These are phyloP conservation scores for Blastobotrys terrestris DNA, from an alignment of 805 yeast species.

Conservation along the genomic window DNA sequence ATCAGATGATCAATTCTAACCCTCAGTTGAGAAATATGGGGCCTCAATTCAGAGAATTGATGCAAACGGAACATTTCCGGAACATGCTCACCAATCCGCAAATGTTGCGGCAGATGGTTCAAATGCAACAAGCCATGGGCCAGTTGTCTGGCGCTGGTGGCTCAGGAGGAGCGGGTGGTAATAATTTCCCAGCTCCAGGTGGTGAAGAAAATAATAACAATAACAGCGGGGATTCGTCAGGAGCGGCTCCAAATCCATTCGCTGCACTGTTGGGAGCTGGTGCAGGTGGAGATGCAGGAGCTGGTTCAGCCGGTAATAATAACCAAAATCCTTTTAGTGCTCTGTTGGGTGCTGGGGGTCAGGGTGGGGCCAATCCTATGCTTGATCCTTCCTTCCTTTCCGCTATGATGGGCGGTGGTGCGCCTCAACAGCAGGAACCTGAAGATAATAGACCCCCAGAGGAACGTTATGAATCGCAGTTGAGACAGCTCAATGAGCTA, in stretches of 20 bases:
- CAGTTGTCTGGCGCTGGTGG: conserved; percentile 28
- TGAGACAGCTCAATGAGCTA: conserved; percentile 73
- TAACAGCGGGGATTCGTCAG: conserved; percentile 1
- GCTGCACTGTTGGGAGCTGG: conserved; percentile 12
- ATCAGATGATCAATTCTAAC: conserved; percentile 69
- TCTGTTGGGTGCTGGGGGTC: conserved; percentile 40
- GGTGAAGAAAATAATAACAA: conserved; percentile 3
- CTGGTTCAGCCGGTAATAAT: conserved; percentile 4
- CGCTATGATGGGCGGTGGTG: conserved; percentile 13
- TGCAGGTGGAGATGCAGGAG: conserved; percentile 8
- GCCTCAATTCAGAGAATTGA: conserved; percentile 78
- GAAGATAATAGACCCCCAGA: conserved; percentile 71
- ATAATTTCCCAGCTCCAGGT: conserved; percentile 18
- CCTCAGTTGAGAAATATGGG: conserved; percentile 81
- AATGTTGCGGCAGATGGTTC: conserved; percentile 42
- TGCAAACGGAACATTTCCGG: conserved; percentile 79
- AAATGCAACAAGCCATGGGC: conserved; percentile 49
- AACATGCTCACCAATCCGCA: conserved; percentile 79
- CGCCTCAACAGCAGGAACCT: conserved; percentile 34
- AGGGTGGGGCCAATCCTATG: conserved; percentile 15
- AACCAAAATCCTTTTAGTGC: conserved; percentile 32
- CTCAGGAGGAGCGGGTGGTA: conserved; percentile 22
- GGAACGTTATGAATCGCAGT: conserved; percentile 64
- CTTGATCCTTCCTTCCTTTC: conserved; percentile 16
- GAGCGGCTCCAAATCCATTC: conserved; percentile 14